A percentile compares a stretch with the other conserved stretches of the same genome.
These are phyloP conservation scores for Dendrobium huoshanense DNA, from an alignment of 106 monocot genomes.

Conservation along the genomic window DNA sequence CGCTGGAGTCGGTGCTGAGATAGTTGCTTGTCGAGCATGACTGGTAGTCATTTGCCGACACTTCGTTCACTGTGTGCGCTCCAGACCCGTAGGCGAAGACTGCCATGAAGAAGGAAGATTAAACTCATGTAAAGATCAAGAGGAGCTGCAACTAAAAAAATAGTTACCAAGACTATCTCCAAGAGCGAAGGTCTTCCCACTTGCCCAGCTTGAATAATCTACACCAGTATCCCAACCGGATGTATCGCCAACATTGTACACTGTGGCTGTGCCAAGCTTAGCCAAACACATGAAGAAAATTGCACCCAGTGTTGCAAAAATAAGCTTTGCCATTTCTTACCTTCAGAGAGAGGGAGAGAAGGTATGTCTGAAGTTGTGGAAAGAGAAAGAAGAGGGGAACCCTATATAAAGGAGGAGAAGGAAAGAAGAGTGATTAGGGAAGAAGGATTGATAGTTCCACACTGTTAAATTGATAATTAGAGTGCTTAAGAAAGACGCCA, in stretches of 20 bases:
- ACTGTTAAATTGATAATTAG: neutral
- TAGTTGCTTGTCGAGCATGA: slow-evolving; percentile 34
- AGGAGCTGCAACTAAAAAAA: too few relatives aligned
- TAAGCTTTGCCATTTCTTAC: neutral
- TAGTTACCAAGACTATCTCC: slow-evolving; percentile 27
- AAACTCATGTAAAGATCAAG: too few relatives aligned
- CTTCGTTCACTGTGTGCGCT: slow-evolving; percentile 44
- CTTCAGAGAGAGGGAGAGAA: neutral
- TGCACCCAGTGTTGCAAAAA: neutral
- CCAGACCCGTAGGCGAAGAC: slow-evolving; percentile 34
- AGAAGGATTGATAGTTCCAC: neutral
- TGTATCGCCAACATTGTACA: slow-evolving; percentile 21
- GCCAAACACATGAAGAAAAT: slow-evolving; percentile 6
- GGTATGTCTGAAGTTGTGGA: neutral
- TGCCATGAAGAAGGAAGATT: neutral
- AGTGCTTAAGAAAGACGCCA: slow-evolving; percentile 18
- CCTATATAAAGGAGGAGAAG: slow-evolving; percentile 5
- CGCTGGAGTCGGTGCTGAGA: slow-evolving; percentile 30
- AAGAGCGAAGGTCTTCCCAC: slow-evolving; percentile 17
- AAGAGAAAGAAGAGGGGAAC: neutral
- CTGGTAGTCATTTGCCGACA: slow-evolving; percentile 29
- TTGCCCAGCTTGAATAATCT: slow-evolving; percentile 22
- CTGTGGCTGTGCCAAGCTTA: slow-evolving; percentile 5
- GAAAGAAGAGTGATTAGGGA: neutral
- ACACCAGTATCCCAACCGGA: slow-evolving; percentile 17